A percentile compares a stretch with the other conserved stretches of the same genome.
Evolutionary conservation across 2,329 filamentous ascomycete genomes (phyloP).

Genomic region (Atkinsonella hypoxylon): DNA sequence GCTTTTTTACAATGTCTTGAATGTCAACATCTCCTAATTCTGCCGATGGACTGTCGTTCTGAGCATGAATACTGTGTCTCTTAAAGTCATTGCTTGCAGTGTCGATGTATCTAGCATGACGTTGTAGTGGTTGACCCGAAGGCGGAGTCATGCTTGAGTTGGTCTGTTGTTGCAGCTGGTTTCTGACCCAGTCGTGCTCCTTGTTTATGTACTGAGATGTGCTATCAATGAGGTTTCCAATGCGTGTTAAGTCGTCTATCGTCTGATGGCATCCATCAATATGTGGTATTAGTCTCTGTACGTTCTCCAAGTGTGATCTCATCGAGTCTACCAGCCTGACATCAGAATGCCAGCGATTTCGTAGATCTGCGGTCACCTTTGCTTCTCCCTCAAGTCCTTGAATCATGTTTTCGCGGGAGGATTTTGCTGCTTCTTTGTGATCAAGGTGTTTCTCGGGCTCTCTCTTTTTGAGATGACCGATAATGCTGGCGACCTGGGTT

Average conservation of each 20-base stretch:
- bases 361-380: conserved; percentile 10
- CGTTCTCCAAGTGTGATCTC: conserved; percentile 13
- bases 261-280: conserved; percentile 14
- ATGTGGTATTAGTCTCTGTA: conserved; percentile 14
- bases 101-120: background rate
- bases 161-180: conserved; percentile 10
- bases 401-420: conserved; percentile 12
- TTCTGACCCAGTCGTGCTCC: conserved; percentile 19
- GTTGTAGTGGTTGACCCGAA: background rate
- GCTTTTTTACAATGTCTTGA: background rate
- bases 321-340: conserved; percentile 15
- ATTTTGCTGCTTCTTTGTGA: background rate
- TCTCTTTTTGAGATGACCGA: conserved; percentile 8
- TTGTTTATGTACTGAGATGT: conserved; percentile 17
- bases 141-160: background rate
- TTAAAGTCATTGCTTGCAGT: background rate
- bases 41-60: background rate
- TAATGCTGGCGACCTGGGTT: conserved; percentile 12
- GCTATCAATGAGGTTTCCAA: conserved; percentile 17
- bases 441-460: background rate
- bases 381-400: conserved; percentile 12
- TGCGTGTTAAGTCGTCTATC: conserved; percentile 15
- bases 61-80: background rate
- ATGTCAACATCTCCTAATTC: background rate
- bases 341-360: conserved; percentile 16